These are phyloP conservation scores for Acer negundo DNA, from an alignment of 345 rosid genomes.

Conservation along the genomic window DNA sequence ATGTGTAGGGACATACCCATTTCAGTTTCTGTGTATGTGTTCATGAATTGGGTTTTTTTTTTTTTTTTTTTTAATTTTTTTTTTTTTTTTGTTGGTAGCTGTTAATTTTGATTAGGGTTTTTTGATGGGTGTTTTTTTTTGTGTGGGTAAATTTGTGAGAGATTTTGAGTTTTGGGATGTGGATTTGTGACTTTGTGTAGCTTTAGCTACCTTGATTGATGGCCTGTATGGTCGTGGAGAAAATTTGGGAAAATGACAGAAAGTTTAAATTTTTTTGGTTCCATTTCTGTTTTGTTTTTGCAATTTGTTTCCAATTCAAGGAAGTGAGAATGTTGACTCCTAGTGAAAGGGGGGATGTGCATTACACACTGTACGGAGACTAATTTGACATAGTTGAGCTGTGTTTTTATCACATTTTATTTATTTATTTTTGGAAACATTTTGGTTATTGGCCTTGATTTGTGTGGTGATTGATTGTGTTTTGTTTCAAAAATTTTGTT, in stretches of 20 bases:
- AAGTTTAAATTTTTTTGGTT: not conserved
- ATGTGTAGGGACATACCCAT: too few species aligned
- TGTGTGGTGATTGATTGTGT: slow-evolving; percentile 10
- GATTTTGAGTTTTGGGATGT: slow-evolving; percentile 17
- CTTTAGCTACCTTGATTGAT: not conserved
- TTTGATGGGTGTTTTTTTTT: slow-evolving; percentile 4
- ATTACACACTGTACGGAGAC: too few species aligned
- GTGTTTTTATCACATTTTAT: slow-evolving; percentile 7
- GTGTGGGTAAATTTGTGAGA: not conserved
- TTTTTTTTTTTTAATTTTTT: not conserved
- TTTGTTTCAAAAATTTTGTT: not conserved
- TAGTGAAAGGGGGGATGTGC: not conserved
- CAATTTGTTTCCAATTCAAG: not conserved
- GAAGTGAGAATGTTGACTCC: not conserved
- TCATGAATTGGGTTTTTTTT: not conserved
- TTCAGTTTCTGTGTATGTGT: not conserved
- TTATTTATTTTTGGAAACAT: slow-evolving; percentile 28
- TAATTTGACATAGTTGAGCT: not conserved
- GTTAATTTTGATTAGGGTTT: slow-evolving; percentile 10
- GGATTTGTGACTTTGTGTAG: not conserved
- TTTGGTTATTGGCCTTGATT: slow-evolving; percentile 17
- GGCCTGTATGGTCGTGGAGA: slow-evolving; percentile 13
- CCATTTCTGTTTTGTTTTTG: not conserved
- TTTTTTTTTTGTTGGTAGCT: not conserved
- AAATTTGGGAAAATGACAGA: slow-evolving; percentile 20